phyloP scores from a whole-genome alignment of 139 green algal species.

The Yamagishiella unicocca region DNA sequence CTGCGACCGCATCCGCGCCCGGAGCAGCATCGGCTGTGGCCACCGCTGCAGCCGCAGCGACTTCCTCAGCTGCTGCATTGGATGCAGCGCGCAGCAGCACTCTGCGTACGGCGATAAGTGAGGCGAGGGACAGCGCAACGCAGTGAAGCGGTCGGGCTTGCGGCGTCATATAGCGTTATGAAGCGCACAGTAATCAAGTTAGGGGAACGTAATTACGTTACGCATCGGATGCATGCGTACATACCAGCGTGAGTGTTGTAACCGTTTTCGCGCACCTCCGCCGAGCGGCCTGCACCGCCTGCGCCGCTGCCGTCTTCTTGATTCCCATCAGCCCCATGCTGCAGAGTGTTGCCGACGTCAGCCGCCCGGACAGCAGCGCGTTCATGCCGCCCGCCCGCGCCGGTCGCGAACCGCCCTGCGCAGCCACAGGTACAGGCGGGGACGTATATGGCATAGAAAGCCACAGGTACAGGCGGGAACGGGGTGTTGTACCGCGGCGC shows the following conservation, averaged over 20 bases:
- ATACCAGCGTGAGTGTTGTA: too few relatives aligned
- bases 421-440: neutral
- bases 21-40: too few relatives aligned
- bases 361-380: neutral
- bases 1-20: too few relatives aligned
- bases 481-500: too few relatives aligned
- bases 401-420: neutral
- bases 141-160: too few relatives aligned
- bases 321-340: conserved; percentile 23
- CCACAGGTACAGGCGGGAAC: too few relatives aligned
- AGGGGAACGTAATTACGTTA: too few relatives aligned
- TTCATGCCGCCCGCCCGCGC: neutral
- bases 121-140: neutral
- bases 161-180: too few relatives aligned
- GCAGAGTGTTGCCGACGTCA: conserved; percentile 26
- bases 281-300: conserved; percentile 30
- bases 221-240: too few relatives aligned
- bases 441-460: too few relatives aligned
- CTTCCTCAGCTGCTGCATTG: neutral
- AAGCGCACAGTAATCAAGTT: too few relatives aligned
- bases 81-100: conserved; percentile 12
- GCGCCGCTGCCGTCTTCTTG: conserved; percentile 19
- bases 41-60: neutral
- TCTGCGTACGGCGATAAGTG: neutral
- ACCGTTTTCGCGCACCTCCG: neutral